phyloP scores from a whole-genome alignment of 2,329 filamentous ascomycete species.

The Cordyceps cateniannulata region DNA sequence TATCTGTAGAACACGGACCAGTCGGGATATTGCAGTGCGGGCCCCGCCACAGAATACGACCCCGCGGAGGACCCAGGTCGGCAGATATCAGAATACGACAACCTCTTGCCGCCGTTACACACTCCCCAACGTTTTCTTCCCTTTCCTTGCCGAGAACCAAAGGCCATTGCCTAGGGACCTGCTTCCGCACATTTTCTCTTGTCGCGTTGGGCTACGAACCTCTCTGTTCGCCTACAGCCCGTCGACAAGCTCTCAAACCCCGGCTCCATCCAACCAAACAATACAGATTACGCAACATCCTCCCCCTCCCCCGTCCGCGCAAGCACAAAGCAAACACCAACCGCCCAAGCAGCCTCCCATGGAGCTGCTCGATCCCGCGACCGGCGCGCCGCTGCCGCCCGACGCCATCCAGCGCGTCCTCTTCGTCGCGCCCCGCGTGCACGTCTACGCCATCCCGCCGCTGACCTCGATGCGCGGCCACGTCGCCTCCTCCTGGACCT shows the following conservation, averaged over 20 bases:
- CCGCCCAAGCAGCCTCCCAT: slow-evolving; percentile 36
- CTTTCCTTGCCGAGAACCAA: too few species aligned
- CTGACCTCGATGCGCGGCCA: slow-evolving; percentile 73
- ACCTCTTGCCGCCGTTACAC: not conserved
- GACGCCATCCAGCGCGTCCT: slow-evolving; percentile 82
- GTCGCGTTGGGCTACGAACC: too few species aligned
- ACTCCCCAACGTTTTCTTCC: not conserved
- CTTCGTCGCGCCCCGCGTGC: slow-evolving; percentile 66
- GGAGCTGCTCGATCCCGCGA: slow-evolving; percentile 64
- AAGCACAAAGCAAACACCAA: not conserved
- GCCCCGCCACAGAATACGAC: slow-evolving; percentile 2
- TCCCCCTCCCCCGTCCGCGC: too few species aligned
- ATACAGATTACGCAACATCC: too few species aligned
- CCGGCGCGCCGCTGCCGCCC: slow-evolving; percentile 58
- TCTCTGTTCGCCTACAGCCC: too few species aligned
- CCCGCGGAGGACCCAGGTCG: not conserved
- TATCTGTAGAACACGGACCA: not conserved
- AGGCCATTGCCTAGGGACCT: too few species aligned
- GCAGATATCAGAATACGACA: not conserved
- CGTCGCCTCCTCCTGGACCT: slow-evolving; percentile 70
- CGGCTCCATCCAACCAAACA: too few species aligned
- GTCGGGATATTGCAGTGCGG: not conserved
- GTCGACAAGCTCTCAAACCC: too few species aligned
- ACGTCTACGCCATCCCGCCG: slow-evolving; percentile 84
- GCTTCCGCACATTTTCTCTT: too few species aligned